Base-by-base conservation (phyloP, 352 stramenopile species). In the Pythium dissimile region DNA sequence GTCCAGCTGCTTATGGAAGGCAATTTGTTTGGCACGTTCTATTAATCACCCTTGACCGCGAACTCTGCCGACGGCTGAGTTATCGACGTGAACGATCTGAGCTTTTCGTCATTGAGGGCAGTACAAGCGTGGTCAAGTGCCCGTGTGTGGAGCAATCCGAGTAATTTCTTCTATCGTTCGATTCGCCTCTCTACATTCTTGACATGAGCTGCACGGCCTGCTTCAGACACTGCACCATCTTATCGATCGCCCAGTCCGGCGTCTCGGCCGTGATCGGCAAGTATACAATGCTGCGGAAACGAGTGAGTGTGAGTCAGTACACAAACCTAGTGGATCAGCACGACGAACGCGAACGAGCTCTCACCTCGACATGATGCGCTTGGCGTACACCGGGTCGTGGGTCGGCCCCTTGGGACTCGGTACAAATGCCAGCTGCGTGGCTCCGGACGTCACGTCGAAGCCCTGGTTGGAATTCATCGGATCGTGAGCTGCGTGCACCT, bases 381-480 rank as follows among this genome's bases (percentile, higher is more conserved):
- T 92, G 13, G 82, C 80, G 32, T 87, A 67, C 6, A 62, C 37
- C 15, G 82, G 82, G 38, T 92, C 82, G 48, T 84, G 66, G 7
- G 67, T 67, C 8, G 49, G 55, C 27, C 81, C 80, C 54, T 69
- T 57, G 12, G 77, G 72, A 44, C 81, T 89, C 49, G 77, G 80
- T 1, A 92, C 74, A 39, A 70, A 92, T 13, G 78, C 67, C 18
- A 92, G 50, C 27, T 92, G 83, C 2, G 83, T 92, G 28, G 80
- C 79, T 18, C 83, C 83, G 3, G 78, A 84, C 1, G 83, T 92
- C 18, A 92, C 83, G 35, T 92, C 83, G 67, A 92, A 92, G 32
- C 83, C 82, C 81, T 91, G 44, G 2, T 5, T 15, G 18, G 18
- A n/a, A 31, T 35, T 20, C 43, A 32, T 45, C 31, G n/a, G 30